Evolutionary conservation across 2,329 filamentous ascomycete genomes (phyloP).

Genomic region (Talaromyces piceae): DNA sequence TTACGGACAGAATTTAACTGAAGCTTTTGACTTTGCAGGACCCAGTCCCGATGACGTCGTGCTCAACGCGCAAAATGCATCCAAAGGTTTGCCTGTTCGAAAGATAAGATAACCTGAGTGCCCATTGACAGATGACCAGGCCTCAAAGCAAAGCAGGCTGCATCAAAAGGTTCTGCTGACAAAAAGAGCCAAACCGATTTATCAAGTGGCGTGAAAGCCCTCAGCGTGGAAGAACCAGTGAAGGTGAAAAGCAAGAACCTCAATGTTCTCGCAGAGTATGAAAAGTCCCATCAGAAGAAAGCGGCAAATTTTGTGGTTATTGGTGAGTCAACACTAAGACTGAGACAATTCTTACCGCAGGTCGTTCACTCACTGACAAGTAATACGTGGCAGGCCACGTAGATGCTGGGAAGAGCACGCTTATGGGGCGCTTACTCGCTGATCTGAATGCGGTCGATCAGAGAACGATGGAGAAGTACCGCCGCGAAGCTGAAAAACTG

Average conservation of each 20-base stretch:
- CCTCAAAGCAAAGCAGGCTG: slow-evolving; percentile 36
- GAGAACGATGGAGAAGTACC: slow-evolving; percentile 78
- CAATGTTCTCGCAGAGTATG: slow-evolving; percentile 74
- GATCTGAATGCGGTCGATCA: slow-evolving; percentile 85
- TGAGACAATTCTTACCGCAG: not conserved
- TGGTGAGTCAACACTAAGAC: slow-evolving; percentile 46
- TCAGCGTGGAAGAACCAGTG: slow-evolving; percentile 44
- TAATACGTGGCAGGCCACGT: slow-evolving; percentile 62
- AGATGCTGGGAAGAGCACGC: slow-evolving; percentile 92
- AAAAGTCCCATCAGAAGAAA: slow-evolving; percentile 67
- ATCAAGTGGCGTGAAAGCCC: slow-evolving; percentile 40
- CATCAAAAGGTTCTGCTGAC: slow-evolving; percentile 30
- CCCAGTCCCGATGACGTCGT: slow-evolving; percentile 92
- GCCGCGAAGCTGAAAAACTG: slow-evolving; percentile 79
- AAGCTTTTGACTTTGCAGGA: slow-evolving; percentile 59
- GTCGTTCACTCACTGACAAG: slow-evolving; percentile 7
- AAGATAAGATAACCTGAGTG: slow-evolving; percentile 25
- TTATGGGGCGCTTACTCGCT: slow-evolving; percentile 90
- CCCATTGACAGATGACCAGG: slow-evolving; percentile 40
- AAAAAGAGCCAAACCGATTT: slow-evolving; percentile 39
- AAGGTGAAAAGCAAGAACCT: slow-evolving; percentile 67
- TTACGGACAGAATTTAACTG: slow-evolving; percentile 35
- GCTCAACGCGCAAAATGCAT: slow-evolving; percentile 64
- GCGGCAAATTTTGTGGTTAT: slow-evolving; percentile 88
- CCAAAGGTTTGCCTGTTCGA: slow-evolving; percentile 64